Evolutionary conservation across 441 rosid species (phyloP).

Genomic region (Mallotus japonicus): DNA sequence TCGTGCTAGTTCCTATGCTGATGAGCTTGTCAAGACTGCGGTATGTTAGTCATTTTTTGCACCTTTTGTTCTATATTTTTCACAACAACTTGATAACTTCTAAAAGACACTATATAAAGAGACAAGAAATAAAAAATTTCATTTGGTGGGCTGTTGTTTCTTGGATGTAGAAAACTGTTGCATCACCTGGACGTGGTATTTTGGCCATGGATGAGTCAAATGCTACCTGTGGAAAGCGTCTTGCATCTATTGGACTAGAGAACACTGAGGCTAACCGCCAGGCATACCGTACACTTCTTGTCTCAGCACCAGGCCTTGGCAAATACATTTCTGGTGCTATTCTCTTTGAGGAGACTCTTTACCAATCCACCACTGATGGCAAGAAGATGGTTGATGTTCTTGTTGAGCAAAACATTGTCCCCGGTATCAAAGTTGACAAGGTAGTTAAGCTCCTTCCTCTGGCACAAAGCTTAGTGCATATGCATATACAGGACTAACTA

Average conservation of each 20-base stretch:
- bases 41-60: conserved; percentile 35
- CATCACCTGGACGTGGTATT: conserved; percentile 92
- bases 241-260: conserved; percentile 77
- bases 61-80: background rate
- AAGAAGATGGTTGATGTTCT: conserved; percentile 89
- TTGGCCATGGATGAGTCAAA: conserved; percentile 97
- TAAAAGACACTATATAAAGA: no score
- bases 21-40: conserved; percentile 91
- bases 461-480: no score
- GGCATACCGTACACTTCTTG: conserved; percentile 88
- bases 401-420: conserved; percentile 74
- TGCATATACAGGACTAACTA: no score
- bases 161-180: conserved; percentile 65
- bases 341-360: conserved; percentile 89
- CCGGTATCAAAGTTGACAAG: conserved; percentile 95
- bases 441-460: conserved; percentile 29
- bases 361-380: conserved; percentile 79
- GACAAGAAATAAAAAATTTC: background rate
- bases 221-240: conserved; percentile 90
- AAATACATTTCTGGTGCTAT: conserved; percentile 80
- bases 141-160: background rate
- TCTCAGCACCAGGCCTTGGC: conserved; percentile 75
- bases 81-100: background rate
- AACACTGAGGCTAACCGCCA: conserved; percentile 96
- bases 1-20: conserved; percentile 79